These are phyloP conservation scores for Trifolium repens DNA, from an alignment of 306 rosid species.

Conservation along the genomic window DNA sequence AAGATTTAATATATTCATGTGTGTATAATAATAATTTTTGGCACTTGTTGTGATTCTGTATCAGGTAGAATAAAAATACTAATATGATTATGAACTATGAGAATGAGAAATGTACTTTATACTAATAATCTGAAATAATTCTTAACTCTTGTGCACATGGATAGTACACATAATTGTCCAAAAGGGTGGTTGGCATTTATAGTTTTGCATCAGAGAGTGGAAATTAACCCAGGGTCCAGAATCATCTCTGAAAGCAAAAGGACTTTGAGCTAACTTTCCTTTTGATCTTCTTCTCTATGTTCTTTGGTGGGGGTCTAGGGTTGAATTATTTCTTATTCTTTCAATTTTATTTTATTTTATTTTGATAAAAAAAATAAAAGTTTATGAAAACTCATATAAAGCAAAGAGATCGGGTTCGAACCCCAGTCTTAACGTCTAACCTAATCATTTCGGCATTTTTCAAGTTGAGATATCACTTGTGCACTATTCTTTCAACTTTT, in stretches of 20 bases:
- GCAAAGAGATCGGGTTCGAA: too few relatives aligned
- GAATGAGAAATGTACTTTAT: slow-evolving; percentile 41
- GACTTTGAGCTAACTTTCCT: slow-evolving; percentile 42
- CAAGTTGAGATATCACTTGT: too few relatives aligned
- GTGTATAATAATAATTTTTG: slow-evolving; percentile 5
- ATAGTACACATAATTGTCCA: slow-evolving; percentile 38
- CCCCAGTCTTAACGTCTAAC: too few relatives aligned
- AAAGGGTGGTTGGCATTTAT: slow-evolving; percentile 50
- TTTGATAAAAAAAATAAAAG: too few relatives aligned
- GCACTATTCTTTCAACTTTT: too few relatives aligned
- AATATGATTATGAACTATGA: slow-evolving; percentile 38
- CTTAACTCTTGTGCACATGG: slow-evolving; percentile 49
- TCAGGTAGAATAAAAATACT: slow-evolving; percentile 48
- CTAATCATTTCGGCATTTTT: too few relatives aligned
- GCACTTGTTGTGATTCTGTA: slow-evolving; percentile 28
- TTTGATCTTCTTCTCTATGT: background rate
- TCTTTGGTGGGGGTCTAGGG: background rate
- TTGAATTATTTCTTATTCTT: background rate
- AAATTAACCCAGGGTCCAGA: slow-evolving; percentile 45
- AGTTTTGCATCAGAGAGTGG: slow-evolving; percentile 48
- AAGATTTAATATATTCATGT: background rate
- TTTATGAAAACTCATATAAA: too few relatives aligned
- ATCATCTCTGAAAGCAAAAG: slow-evolving; percentile 46
- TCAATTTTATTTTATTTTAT: too few relatives aligned
- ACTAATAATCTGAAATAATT: slow-evolving; percentile 30